Base-by-base conservation (phyloP, 176 grass and related monocot genomes). In the Avena atlantica region DNA sequence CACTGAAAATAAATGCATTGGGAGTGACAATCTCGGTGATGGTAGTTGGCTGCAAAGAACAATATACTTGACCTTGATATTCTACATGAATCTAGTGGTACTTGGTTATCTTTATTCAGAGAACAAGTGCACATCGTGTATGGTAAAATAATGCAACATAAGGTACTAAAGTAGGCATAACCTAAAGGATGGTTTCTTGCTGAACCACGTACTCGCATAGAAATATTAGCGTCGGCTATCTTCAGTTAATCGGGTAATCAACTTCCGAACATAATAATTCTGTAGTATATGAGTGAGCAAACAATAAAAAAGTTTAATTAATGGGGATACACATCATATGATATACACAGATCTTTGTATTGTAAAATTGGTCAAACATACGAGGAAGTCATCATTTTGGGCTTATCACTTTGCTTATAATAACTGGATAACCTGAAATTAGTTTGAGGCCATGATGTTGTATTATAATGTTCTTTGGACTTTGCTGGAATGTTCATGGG, bases 381-480 rank as follows among this genome's bases (percentile, higher is more conserved):
- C 24, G 34, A 29, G 27, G 66, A 83, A 45, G 65, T 62, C 70
- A 60, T 56, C 57, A 78, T 83, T 55, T 80, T 2, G 12, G 25
- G 67, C 8, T 6, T 19, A 65, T 25, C 57, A 59, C 50, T 89
- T 86, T 78, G 24, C 53, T 79, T 59, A 86, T 74, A 81, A 50
- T 58, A 56, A 70, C 55, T 58, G 68, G 63, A 83, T 65, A 14
- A 74, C 59, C 4, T 34, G 74, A 52, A 27, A 79, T 79, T 60
- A 51, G 72, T n/a, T 29, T 65, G 34, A 48, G 20, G 37, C 65
- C 78, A 74, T 87, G 65, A 85, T 85, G 59, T 76, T 78, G 42
- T 78, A 76, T 51, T 78, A 42, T 81, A 90, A 81, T 81, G 61
- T 70, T 90, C 48, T 83, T 87, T 90, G 83, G 70, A 90, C 87